A percentile compares a stretch with the other conserved stretches of the same genome.
These are phyloP conservation scores for Exserohilum turcica DNA, from an alignment of 2,329 filamentous ascomycete species.

Conservation along the genomic window DNA sequence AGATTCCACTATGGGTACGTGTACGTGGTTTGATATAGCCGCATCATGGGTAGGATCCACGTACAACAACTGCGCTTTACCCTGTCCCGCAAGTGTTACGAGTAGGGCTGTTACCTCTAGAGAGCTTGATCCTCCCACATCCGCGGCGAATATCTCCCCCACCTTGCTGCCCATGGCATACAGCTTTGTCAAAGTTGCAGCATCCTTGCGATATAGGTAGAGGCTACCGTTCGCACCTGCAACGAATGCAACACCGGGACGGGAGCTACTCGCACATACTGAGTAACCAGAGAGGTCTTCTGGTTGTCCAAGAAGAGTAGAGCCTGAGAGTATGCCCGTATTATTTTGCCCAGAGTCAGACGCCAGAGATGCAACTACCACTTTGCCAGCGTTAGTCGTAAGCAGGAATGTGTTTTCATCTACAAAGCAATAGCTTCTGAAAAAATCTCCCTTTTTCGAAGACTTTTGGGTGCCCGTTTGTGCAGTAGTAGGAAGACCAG, in stretches of 20 bases:
- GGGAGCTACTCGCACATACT: constrained; percentile 48
- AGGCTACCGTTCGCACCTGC: constrained; percentile 54
- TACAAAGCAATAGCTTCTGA: constrained; percentile 69
- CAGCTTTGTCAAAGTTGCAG: constrained; percentile 29
- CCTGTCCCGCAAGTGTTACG: constrained; percentile 46
- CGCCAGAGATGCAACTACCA: constrained; percentile 53
- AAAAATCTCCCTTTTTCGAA: constrained; percentile 44
- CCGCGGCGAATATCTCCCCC: constrained; percentile 46
- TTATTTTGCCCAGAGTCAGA: background rate
- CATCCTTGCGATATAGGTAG: constrained; percentile 42
- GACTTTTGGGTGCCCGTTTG: constrained; percentile 13
- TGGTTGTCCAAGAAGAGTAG: constrained; percentile 38
- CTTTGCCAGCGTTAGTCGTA: constrained; percentile 63
- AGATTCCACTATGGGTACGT: constrained; percentile 25
- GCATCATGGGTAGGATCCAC: constrained; percentile 12
- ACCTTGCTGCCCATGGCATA: constrained; percentile 46
- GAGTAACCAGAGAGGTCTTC: constrained; percentile 56
- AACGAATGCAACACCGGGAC: constrained; percentile 50
- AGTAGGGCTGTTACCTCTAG: constrained; percentile 39
- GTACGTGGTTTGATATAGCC: constrained; percentile 7
- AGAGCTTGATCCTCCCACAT: background rate
- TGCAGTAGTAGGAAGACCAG: background rate
- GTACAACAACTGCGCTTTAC: constrained; percentile 40
- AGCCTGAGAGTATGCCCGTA: constrained; percentile 17
- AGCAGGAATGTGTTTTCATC: constrained; percentile 59